Evolutionary conservation across 805 yeast species (phyloP).

Genomic region (Saturnispora galanensis): DNA sequence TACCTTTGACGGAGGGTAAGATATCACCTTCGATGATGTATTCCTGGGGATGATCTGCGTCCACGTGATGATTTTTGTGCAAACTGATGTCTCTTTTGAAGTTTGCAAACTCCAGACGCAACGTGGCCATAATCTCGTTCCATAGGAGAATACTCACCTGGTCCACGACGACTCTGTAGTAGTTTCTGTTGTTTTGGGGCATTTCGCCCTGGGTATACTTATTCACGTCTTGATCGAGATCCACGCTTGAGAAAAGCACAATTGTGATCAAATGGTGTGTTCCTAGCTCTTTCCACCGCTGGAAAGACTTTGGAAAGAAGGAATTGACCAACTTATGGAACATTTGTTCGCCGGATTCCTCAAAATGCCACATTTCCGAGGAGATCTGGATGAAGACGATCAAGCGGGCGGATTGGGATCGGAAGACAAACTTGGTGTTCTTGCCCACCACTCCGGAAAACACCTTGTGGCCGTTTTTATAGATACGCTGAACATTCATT

Average conservation of each 20-base stretch:
- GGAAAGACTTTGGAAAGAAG: conserved; percentile 82
- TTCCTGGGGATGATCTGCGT: conserved; percentile 25
- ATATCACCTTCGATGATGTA: conserved; percentile 49
- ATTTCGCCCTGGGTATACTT: conserved; percentile 61
- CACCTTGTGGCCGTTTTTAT: conserved; percentile 54
- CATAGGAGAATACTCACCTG: conserved; percentile 83
- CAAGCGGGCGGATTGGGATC: conserved; percentile 85
- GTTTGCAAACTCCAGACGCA: conserved; percentile 75
- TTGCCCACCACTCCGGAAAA: conserved; percentile 71
- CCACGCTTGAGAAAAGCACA: conserved; percentile 77
- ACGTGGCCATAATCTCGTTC: conserved; percentile 84
- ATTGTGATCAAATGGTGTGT: conserved; percentile 89
- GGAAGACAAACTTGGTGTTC: conserved; percentile 68
- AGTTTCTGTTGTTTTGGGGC: conserved; percentile 59
- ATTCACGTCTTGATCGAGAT: conserved; percentile 31
- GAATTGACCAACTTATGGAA: conserved; percentile 88
- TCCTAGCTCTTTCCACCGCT: conserved; percentile 75
- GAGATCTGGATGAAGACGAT: conserved; percentile 82
- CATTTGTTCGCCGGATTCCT: conserved; percentile 90
- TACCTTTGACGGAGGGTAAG: conserved; percentile 84
- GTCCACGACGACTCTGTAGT: conserved; percentile 89
- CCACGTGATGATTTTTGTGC: conserved; percentile 28
- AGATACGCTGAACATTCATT: conserved; percentile 53
- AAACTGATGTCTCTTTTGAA: conserved; percentile 67
- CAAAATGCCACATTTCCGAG: conserved; percentile 97